Evolutionary conservation across 2,329 filamentous ascomycete genomes (phyloP).

Genomic region (Arachnomyces sp.): DNA sequence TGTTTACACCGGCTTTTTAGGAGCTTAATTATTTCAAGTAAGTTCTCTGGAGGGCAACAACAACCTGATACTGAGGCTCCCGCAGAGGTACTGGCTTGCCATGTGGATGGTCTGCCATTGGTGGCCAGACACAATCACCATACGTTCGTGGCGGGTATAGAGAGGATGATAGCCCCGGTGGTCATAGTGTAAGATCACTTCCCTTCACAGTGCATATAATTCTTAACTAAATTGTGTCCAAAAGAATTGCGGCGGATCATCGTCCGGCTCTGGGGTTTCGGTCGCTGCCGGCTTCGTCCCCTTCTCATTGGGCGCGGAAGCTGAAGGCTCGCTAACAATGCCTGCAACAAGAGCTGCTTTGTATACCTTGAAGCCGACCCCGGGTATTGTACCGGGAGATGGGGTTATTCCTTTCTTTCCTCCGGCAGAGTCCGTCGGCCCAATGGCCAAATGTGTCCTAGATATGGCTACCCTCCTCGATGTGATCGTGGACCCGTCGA

Average conservation of each 20-base stretch:
- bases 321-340: conserved; percentile 24
- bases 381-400: conserved; percentile 20
- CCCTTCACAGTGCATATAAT: too few relatives aligned
- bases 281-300: conserved; percentile 27
- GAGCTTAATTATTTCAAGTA: too few relatives aligned
- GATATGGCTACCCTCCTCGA: background rate
- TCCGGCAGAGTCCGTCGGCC: background rate
- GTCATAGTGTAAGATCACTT: conserved; percentile 15
- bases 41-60: too few relatives aligned
- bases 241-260: conserved; percentile 25
- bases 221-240: too few relatives aligned
- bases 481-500: background rate
- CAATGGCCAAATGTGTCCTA: conserved; percentile 2
- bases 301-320: conserved; percentile 27
- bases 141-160: conserved; percentile 18
- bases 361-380: conserved; percentile 28
- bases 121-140: conserved; percentile 20
- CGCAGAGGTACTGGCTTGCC: conserved; percentile 9
- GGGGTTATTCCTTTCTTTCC: conserved; percentile 22
- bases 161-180: conserved; percentile 16
- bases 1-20: too few relatives aligned
- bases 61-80: too few relatives aligned
- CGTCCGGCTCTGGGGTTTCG: conserved; percentile 27
- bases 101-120: conserved; percentile 19
- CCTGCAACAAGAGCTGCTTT: conserved; percentile 24